Percentiles rank a stretch among this genome's conserved stretches.
Evolutionary conservation across 73 alveolate genomes (phyloP).

Genomic region (Paramecium tetraurelia): DNA sequence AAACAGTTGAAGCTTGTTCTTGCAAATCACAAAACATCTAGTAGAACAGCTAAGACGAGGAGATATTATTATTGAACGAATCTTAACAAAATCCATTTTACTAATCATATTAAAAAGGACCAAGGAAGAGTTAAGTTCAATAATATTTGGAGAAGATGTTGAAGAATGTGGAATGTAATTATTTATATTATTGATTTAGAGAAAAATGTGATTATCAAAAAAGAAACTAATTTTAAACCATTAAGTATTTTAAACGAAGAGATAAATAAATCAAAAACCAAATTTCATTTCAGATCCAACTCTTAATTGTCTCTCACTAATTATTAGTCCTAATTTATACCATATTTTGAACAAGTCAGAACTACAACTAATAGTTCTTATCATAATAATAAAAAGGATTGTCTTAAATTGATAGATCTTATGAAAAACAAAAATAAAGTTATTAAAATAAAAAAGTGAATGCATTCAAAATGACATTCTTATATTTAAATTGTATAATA

Average conservation of each 20-base stretch:
- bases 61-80: not conserved
- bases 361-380: not conserved
- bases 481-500: not conserved
- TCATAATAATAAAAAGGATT: not conserved
- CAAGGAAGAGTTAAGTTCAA: not conserved
- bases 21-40: not conserved
- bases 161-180: not conserved
- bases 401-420: not conserved
- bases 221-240: not conserved
- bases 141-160: conserved; percentile 9
- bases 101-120: not conserved
- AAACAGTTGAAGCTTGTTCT: not conserved
- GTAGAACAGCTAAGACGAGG: not conserved
- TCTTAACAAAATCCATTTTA: not conserved
- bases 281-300: not conserved
- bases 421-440: not conserved
- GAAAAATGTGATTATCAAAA: not conserved
- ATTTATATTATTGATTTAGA: not conserved
- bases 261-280: not conserved
- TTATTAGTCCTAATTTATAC: not conserved
- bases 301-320: not conserved
- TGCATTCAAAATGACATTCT: not conserved
- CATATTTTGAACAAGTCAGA: not conserved
- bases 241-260: not conserved
- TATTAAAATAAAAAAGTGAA: not conserved